phyloP scores from a whole-genome alignment of 2,329 filamentous ascomycete species.

The Colletotrichum lupini region DNA sequence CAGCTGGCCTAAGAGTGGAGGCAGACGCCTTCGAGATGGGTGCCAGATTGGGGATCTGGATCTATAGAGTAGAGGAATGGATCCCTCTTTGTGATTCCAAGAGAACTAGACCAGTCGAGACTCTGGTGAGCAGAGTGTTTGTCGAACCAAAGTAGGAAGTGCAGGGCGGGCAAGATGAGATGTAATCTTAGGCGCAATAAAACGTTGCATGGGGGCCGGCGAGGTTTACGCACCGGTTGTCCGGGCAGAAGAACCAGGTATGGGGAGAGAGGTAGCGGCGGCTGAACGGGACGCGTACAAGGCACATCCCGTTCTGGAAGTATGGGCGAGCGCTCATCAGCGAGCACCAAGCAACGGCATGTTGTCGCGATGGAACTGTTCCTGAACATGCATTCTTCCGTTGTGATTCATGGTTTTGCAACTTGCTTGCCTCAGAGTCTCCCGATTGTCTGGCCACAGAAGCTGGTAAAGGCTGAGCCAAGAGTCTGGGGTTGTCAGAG shows the following conservation, averaged over 20 bases:
- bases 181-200: slow-evolving; percentile 32
- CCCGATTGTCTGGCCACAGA: not conserved
- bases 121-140: slow-evolving; percentile 17
- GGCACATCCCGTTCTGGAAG: slow-evolving; percentile 1
- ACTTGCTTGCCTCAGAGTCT: not conserved
- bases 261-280: not conserved
- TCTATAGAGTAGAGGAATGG: not conserved
- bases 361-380: not conserved
- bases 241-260: slow-evolving; percentile 3
- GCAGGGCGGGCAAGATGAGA: slow-evolving; percentile 29
- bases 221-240: slow-evolving; percentile 21
- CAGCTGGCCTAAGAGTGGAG: not conserved
- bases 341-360: not conserved
- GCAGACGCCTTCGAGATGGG: slow-evolving; percentile 9
- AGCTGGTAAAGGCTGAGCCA: slow-evolving; percentile 1
- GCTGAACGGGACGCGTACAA: not conserved
- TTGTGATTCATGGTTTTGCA: not conserved
- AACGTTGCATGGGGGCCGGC: slow-evolving; percentile 29
- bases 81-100: slow-evolving; percentile 4
- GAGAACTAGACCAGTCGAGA: slow-evolving; percentile 31
- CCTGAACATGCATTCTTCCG: not conserved
- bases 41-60: slow-evolving; percentile 4
- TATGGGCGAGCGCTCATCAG: not conserved
- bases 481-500: slow-evolving; percentile 14
- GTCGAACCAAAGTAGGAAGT: slow-evolving; percentile 7